Conservation (phyloP, 306 rosid genomes). For the Vigna unguiculata region DNA sequence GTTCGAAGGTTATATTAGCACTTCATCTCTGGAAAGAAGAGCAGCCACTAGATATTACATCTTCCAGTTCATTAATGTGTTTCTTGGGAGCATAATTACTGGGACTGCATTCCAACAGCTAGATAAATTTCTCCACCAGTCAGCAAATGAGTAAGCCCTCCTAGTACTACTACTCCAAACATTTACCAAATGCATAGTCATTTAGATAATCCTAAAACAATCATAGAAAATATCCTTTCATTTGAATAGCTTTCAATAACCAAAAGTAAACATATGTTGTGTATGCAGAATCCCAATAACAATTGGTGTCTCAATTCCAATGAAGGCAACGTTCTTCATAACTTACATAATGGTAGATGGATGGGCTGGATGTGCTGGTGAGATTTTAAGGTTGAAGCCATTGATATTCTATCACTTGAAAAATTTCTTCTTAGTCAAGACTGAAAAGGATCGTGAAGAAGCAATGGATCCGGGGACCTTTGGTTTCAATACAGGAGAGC, state of each 20-base stretch:
- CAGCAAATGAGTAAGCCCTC: slow-evolving; percentile 82
- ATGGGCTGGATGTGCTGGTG: slow-evolving; percentile 99
- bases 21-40: slow-evolving; percentile 84
- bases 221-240: background rate
- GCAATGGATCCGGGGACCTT: slow-evolving; percentile 99
- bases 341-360: slow-evolving; percentile 99
- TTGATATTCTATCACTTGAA: slow-evolving; percentile 81
- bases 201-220: background rate
- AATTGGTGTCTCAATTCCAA: slow-evolving; percentile 93
- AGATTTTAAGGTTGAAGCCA: slow-evolving; percentile 91
- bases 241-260: background rate
- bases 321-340: slow-evolving; percentile 99
- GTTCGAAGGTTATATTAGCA: slow-evolving; percentile 84
- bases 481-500: slow-evolving; percentile 93
- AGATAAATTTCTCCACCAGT: slow-evolving; percentile 80
- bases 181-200: too few relatives aligned
- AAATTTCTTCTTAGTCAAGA: slow-evolving; percentile 82
- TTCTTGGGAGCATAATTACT: slow-evolving; percentile 96
- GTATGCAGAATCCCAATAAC: slow-evolving; percentile 86
- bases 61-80: slow-evolving; percentile 87
- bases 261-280: slow-evolving; percentile 11
- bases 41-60: slow-evolving; percentile 86
- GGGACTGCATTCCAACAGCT: slow-evolving; percentile 98
- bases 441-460: slow-evolving; percentile 94
- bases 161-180: background rate